Evolutionary conservation across 805 yeast species (phyloP).

Genomic region (Myxozyma mucilagina): DNA sequence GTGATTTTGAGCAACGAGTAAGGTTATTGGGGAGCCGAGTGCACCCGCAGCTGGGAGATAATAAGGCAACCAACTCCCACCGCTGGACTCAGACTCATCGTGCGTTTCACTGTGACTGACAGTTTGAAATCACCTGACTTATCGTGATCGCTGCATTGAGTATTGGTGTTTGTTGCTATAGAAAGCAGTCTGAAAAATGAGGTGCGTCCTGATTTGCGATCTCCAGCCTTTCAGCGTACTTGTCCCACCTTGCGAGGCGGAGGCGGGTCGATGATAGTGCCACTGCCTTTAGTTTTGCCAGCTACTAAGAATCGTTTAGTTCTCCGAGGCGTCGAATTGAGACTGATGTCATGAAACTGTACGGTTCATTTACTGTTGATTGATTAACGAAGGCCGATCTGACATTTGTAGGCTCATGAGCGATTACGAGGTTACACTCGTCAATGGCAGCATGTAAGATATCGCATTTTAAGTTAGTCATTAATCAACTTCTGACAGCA

Average conservation of each 20-base stretch:
- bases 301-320: constrained; percentile 38
- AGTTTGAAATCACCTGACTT: neutral
- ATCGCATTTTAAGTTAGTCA: neutral
- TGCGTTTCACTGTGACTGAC: neutral
- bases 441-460: constrained; percentile 66
- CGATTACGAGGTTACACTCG: constrained; percentile 80
- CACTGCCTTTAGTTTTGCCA: neutral
- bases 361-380: constrained; percentile 39
- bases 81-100: no score
- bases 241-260: neutral
- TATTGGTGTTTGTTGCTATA: neutral
- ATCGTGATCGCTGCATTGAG: no score
- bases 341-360: constrained; percentile 93
- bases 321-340: constrained; percentile 80
- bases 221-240: neutral
- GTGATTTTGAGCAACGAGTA: neutral
- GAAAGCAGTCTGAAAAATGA: neutral
- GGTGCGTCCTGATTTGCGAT: neutral
- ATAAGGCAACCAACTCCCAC: neutral
- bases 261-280: neutral
- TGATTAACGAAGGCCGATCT: neutral
- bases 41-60: neutral
- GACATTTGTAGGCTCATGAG: constrained; percentile 64
- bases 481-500: neutral
- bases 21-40: neutral